phyloP scores from a whole-genome alignment of 805 yeast species.

The Komagataella mondaviorum region DNA sequence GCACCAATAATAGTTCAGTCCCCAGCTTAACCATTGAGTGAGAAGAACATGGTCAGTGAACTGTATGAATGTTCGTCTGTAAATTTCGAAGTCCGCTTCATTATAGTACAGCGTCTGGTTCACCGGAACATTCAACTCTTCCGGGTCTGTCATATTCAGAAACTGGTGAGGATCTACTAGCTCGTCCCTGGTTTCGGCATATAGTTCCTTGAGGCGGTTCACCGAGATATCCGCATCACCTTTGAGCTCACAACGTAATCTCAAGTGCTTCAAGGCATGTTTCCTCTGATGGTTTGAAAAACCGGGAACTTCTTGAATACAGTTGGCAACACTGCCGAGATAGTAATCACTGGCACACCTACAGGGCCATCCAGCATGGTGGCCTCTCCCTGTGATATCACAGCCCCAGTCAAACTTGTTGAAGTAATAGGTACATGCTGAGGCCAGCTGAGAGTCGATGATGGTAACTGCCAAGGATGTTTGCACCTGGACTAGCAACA shows the following conservation, averaged over 20 bases:
- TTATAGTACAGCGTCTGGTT: conserved; percentile 20
- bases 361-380: conserved; percentile 21
- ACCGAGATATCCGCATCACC: conserved; percentile 4
- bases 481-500: neutral
- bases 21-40: conserved; percentile 30
- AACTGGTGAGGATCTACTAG: conserved; percentile 16
- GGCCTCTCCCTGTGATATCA: conserved; percentile 15
- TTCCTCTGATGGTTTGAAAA: conserved; percentile 12
- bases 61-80: conserved; percentile 20
- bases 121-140: conserved; percentile 12
- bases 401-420: conserved; percentile 30
- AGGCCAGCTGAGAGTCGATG: conserved; percentile 23
- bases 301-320: conserved; percentile 21
- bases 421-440: conserved; percentile 26
- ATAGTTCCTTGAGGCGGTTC: neutral
- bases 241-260: conserved; percentile 20
- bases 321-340: conserved; percentile 28
- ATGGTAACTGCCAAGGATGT: conserved; percentile 3
- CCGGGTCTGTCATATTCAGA: conserved; percentile 14
- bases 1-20: conserved; percentile 27
- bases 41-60: conserved; percentile 21
- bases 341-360: conserved; percentile 27
- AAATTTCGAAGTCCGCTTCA: conserved; percentile 17
- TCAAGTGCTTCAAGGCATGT: conserved; percentile 26
- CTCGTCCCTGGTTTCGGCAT: neutral